Base-by-base conservation (phyloP, 2,329 filamentous ascomycete species). In the Fusarium brevicatenulatum region DNA sequence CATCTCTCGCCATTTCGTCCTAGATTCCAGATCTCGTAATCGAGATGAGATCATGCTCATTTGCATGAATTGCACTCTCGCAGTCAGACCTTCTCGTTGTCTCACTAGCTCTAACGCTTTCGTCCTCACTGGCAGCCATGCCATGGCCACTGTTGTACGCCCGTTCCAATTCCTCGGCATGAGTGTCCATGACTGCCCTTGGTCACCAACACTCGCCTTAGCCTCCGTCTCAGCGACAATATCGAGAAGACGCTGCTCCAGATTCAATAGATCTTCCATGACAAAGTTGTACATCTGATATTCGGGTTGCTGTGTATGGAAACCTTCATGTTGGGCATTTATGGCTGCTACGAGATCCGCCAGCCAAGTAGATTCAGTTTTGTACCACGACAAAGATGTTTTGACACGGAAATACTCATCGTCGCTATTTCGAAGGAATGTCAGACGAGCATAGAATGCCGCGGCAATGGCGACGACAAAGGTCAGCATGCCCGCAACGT, bases 401-500 rank as follows among this genome's bases (percentile, higher is more conserved):
- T 87, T 86, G 63, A 86, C 83, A 40, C 81, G 82, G 67, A 86
- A 84, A 63, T 85, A 86, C 75, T 87, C 85, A 15, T 80, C 79
- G 64, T 86, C 82, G 58, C 84, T 85, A 68, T 85, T 85, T 42
- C 83, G 83, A 30, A 87, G 77, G 65, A 85, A 85, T 12, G 79
- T 83, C 52, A 87, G 71, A 39, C 84, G 82, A 9, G 81, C 84
- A 63, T 85, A 86, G n/a, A 79, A 70, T 1, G 84, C 81, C 4
- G 84, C 84, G 1, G 81, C 66, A 49, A 86, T 82, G 47, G 84
- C 85, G n/a, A 84, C 81, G 36, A 86, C 76, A 63, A 87, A 86
- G 11, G 85, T 87, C 32, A 86, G 77, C 46, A 87, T 85, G 63
- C 85, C 84, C 5, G 83, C 79, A 47, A 86, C 70, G 64, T 81